Evolutionary conservation across 148 eudicot species (phyloP).

Genomic region (Suaeda aralocaspica): DNA sequence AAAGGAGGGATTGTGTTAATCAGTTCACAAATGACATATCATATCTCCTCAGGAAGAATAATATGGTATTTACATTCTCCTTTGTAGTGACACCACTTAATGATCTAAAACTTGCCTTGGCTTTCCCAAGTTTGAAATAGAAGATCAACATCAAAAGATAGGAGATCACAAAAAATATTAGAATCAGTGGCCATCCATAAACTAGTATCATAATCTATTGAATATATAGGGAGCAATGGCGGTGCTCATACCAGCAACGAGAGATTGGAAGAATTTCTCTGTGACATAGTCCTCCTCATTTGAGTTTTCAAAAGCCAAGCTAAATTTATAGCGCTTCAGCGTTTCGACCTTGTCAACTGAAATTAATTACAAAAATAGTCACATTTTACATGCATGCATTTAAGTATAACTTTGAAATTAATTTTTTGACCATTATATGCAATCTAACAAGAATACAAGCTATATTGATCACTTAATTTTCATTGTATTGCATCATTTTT

Average conservation of each 20-base stretch:
- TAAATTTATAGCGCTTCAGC: constrained; percentile 77
- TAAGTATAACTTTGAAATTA: neutral
- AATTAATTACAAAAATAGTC: neutral
- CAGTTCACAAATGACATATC: neutral
- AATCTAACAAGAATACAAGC: neutral
- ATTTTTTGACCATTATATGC: neutral
- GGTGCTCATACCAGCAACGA: constrained; percentile 74
- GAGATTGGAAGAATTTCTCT: constrained; percentile 94
- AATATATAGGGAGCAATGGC: neutral
- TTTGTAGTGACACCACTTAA: neutral
- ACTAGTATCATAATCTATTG: neutral
- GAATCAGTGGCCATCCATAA: constrained; percentile 7
- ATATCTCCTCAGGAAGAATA: neutral
- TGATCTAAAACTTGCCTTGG: neutral
- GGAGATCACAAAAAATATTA: neutral
- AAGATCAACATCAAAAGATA: neutral
- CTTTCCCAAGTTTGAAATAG: neutral
- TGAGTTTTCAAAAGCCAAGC: constrained; percentile 97
- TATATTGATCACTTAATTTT: neutral
- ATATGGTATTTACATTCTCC: neutral
- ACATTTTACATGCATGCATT: neutral
- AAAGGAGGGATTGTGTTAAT: neutral
- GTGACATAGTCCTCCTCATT: constrained; percentile 98
- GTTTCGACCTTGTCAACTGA: constrained; percentile 91
- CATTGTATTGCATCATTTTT: neutral